phyloP scores from a whole-genome alignment of 2,329 filamentous ascomycete species.

The Talaromyces sp. region DNA sequence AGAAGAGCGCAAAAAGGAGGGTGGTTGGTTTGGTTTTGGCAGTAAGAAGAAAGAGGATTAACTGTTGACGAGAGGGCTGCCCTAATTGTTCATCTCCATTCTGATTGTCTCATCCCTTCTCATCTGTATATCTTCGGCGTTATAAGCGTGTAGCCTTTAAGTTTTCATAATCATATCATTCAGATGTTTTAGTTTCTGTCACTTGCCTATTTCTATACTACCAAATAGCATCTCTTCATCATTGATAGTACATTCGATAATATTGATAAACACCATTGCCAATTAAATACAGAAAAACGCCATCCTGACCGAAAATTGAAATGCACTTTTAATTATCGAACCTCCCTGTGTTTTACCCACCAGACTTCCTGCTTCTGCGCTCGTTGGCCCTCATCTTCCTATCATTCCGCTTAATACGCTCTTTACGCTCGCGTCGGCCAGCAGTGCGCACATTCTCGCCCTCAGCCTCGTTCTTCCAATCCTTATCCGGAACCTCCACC shows the following conservation, averaged over 20 bases:
- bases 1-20: constrained; percentile 20
- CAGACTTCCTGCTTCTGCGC: constrained; percentile 39
- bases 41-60: constrained; percentile 13
- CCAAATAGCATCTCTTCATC: not conserved
- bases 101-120: not conserved
- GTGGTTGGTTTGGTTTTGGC: constrained; percentile 11
- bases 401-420: constrained; percentile 58
- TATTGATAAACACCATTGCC: not conserved
- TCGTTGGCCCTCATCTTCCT: constrained; percentile 63
- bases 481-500: constrained; percentile 80
- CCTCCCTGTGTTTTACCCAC: constrained; percentile 8
- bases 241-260: not conserved
- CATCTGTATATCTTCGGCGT: not conserved
- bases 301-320: not conserved
- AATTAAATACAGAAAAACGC: constrained; percentile 1
- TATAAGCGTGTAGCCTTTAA: not conserved
- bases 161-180: not conserved
- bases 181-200: not conserved
- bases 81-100: not conserved
- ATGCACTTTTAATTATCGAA: constrained; percentile 7
- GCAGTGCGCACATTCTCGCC: constrained; percentile 62
- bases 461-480: constrained; percentile 61
- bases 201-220: too few species aligned
- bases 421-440: constrained; percentile 62
- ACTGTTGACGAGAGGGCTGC: not conserved